A percentile compares a stretch with the other conserved stretches of the same genome.
Conservation (phyloP, 2,329 filamentous ascomycete species). For the Fusarium subtropicale region DNA sequence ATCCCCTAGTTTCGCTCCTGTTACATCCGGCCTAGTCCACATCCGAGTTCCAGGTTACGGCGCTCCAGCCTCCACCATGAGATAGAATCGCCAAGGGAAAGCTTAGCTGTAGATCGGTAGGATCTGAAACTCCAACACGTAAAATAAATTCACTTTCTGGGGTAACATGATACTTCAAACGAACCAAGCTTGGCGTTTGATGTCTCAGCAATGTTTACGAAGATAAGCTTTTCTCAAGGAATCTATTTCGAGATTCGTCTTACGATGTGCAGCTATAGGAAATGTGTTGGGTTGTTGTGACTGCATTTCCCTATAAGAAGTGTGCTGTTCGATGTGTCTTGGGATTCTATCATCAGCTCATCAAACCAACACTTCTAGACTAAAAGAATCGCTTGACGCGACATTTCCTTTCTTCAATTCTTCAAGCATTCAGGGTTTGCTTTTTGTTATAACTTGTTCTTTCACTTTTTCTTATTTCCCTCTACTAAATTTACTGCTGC, state of each 20-base stretch:
- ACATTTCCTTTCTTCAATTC: neutral
- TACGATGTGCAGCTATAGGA: neutral
- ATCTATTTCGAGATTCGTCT: slow-evolving; percentile 20
- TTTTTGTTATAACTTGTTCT: neutral
- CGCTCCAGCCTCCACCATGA: neutral
- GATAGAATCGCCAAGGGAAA: slow-evolving; percentile 17
- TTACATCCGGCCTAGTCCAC: neutral
- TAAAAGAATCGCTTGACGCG: slow-evolving; percentile 23
- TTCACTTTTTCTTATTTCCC: neutral
- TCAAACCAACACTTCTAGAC: neutral
- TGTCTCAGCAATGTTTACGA: slow-evolving; percentile 13
- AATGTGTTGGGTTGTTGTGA: too few relatives aligned
- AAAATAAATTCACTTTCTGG: neutral
- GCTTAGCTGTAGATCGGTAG: slow-evolving; percentile 17
- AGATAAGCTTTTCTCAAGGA: neutral
- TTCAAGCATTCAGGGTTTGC: too few relatives aligned
- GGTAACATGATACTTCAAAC: neutral
- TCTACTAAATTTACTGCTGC: slow-evolving; percentile 5
- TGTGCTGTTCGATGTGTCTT: neutral
- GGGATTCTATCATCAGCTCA: neutral
- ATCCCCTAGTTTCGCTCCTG: neutral
- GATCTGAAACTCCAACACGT: slow-evolving; percentile 7
- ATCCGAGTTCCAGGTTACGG: neutral
- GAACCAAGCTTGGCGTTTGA: slow-evolving; percentile 14
- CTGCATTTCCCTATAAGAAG: slow-evolving; percentile 18